Conservation (phyloP, 768 basidiomycete species). For the Candolleomyces eurysporus region DNA sequence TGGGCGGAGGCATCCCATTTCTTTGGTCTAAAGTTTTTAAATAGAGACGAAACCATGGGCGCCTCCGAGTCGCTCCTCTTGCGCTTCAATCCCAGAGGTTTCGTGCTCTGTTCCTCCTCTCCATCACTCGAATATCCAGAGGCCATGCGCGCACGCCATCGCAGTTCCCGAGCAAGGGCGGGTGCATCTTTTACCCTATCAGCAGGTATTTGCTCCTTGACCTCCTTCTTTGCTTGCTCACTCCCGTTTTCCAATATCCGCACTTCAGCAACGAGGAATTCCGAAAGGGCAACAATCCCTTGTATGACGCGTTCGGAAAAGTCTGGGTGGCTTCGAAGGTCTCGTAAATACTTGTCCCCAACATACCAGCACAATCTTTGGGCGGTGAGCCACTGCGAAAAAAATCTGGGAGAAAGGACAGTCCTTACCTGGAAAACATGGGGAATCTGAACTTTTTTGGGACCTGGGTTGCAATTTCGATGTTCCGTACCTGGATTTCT, state of each 20-base stretch:
- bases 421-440: constrained; percentile 63
- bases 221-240: constrained; percentile 72
- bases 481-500: constrained; percentile 88
- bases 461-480: constrained; percentile 90
- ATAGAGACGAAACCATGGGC: constrained; percentile 26
- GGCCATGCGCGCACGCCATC: constrained; percentile 75
- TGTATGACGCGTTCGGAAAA: constrained; percentile 57
- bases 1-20: constrained; percentile 58
- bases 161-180: constrained; percentile 77
- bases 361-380: constrained; percentile 87
- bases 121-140: constrained; percentile 67
- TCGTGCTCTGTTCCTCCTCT: constrained; percentile 35
- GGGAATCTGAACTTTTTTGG: constrained; percentile 92
- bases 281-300: constrained; percentile 68
- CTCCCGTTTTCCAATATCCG: constrained; percentile 67
- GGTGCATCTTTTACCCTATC: constrained; percentile 83
- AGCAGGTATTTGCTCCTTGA: constrained; percentile 75
- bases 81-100: constrained; percentile 35
- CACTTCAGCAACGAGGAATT: constrained; percentile 78
- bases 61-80: constrained; percentile 34
- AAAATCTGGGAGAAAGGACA: constrained; percentile 3
- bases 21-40: constrained; percentile 69
- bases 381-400: neutral
- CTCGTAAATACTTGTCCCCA: constrained; percentile 75
- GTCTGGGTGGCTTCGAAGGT: constrained; percentile 53